Conservation (phyloP, 306 rosid species). For the Dalbergia cochinchinensis region DNA sequence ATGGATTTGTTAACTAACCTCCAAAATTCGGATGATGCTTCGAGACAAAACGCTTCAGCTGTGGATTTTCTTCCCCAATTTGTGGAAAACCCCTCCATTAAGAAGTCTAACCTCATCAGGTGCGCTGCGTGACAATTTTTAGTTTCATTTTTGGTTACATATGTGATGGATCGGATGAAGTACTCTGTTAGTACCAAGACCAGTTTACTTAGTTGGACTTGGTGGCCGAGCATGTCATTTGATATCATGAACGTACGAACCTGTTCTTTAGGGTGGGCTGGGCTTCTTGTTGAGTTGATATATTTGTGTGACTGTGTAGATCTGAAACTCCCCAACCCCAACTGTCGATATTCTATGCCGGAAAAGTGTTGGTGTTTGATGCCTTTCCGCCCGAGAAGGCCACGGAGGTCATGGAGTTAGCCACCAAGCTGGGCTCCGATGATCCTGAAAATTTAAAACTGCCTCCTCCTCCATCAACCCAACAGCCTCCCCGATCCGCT, state of each 20-base stretch:
- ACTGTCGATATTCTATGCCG: conserved; percentile 79
- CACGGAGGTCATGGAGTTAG: conserved; percentile 73
- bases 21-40: conserved; percentile 41
- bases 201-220: too few relatives aligned
- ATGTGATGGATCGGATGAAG: too few relatives aligned
- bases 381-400: conserved; percentile 65
- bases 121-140: not conserved
- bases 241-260: too few relatives aligned
- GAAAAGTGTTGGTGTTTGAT: conserved; percentile 72
- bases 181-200: too few relatives aligned
- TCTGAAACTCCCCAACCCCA: conserved; percentile 53
- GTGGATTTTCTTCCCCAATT: conserved; percentile 41
- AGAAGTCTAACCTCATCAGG: conserved; percentile 37
- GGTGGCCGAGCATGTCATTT: too few relatives aligned
- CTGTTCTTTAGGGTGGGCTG: too few relatives aligned
- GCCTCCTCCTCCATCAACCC: not conserved
- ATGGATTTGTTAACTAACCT: conserved; percentile 53
- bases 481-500: too few relatives aligned
- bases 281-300: too few relatives aligned
- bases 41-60: conserved; percentile 27
- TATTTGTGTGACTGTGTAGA: not conserved
- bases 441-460: not conserved
- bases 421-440: conserved; percentile 61
- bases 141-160: too few relatives aligned
- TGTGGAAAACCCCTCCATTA: conserved; percentile 22